Conservation (phyloP, 208 protist genomes). For the Tritrichomonas foetus region DNA sequence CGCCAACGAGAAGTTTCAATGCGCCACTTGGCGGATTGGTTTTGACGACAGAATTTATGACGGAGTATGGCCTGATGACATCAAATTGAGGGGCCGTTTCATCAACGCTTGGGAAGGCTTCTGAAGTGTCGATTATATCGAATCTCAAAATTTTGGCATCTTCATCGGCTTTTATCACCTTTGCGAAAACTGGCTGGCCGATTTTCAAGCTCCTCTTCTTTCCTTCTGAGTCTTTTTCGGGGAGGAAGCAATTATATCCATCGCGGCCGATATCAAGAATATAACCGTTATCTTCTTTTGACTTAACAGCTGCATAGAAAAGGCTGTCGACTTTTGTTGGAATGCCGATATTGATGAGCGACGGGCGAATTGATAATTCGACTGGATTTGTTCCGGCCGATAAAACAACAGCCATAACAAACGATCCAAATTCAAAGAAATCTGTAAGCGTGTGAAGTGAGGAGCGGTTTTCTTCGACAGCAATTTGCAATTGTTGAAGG, state of each 20-base stretch:
- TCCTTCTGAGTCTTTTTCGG: background rate
- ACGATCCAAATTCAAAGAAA: slow-evolving; percentile 20
- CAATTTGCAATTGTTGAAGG: slow-evolving; percentile 12
- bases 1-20: background rate
- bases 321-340: background rate
- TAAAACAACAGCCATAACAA: slow-evolving; percentile 3
- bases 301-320: background rate
- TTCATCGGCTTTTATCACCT: background rate
- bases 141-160: too few relatives aligned
- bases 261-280: slow-evolving; percentile 4
- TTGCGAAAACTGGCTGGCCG: background rate
- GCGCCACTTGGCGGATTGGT: background rate
- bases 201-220: background rate
- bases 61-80: background rate
- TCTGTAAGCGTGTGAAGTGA: background rate
- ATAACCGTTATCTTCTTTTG: background rate
- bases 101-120: background rate
- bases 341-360: background rate
- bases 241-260: background rate
- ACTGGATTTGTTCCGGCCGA: background rate
- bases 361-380: slow-evolving; percentile 9
- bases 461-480: background rate
- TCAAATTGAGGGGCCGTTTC: background rate
- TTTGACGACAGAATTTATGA: background rate
- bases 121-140: background rate